Evolutionary conservation across 257 asterid genomes (phyloP), one percentile per base, ranked within the genome.

Genomic region (Lantana camara): DNA sequence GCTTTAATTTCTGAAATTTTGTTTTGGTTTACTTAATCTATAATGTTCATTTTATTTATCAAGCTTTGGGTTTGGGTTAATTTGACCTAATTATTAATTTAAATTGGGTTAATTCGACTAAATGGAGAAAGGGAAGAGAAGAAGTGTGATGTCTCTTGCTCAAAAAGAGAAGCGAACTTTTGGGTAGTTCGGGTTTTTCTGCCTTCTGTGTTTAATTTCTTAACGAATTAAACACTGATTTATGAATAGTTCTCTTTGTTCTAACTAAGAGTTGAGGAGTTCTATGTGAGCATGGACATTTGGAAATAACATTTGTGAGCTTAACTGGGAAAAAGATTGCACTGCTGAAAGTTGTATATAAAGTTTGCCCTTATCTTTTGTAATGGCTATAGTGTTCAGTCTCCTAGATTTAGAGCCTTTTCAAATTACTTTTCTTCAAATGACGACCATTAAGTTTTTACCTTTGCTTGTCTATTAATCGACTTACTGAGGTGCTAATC

Each of bases 111-210:
- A n/a, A n/a, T n/a, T n/a, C n/a, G n/a, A 51, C 20, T 21, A 38
- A 37, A 60, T 48, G 64, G 51, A 32, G 17, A 56, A 63, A 15
- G 24, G 59, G 21, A 32, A 60, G 59, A 50, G 53, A 44, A 19
- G 57, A 29, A 16, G 51, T 63, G 65, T 63, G 65, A 16, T 8
- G 19, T 27, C 23, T 37, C 44, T 51, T 64, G 34, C 34, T 74
- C 22, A 5, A 59, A 53, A 53, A 29, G 60, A 63, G 58, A 14
- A 45, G 56, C 59, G 60, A 68, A 21, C 32, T 49, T 44, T 40
- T 30, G 34, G 22, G 32, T n/a, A 47, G 55, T 45, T 23, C 9
- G 57, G 27, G 3, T 68, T 57, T 27, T 30, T 34, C n/a, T 14
- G 9, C 42, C 57, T 42, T 58, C 29, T 1, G 8, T 9, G n/a